Percentiles rank a stretch among this genome's conserved stretches.
These are phyloP conservation scores for Pterula multifida DNA, from an alignment of 1,284 basidiomycete species.

Conservation along the genomic window DNA sequence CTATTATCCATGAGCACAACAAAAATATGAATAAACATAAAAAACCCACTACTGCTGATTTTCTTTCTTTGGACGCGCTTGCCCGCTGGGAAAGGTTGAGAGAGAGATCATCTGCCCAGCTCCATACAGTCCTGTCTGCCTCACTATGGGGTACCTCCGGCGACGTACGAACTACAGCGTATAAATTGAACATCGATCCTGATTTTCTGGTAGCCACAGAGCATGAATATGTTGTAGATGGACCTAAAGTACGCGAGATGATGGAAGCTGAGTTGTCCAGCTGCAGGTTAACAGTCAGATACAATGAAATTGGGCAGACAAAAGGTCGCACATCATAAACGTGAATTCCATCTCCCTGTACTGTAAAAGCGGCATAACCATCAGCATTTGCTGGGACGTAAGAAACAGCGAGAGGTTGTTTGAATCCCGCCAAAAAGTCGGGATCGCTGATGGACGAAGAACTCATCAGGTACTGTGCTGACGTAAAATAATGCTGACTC, in stretches of 20 bases:
- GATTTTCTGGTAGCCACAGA: background rate
- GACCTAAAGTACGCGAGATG: background rate
- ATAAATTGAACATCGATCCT: background rate
- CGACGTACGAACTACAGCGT: background rate
- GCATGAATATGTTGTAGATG: background rate
- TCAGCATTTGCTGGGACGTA: background rate
- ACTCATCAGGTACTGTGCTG: background rate
- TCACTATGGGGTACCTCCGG: background rate
- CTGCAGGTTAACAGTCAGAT: background rate
- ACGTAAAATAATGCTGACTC: background rate
- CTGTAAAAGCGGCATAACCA: background rate
- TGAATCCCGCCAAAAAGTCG: slow-evolving; percentile 1
- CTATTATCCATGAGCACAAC: background rate
- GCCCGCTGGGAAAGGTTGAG: background rate
- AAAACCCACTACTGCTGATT: background rate
- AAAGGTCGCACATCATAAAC: background rate
- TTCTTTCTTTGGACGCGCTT: background rate
- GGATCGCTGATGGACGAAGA: slow-evolving; percentile 2
- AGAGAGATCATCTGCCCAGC: slow-evolving; percentile 1
- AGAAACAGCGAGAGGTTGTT: background rate
- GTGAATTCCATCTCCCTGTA: background rate
- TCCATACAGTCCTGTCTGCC: background rate
- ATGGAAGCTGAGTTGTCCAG: background rate
- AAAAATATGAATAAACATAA: background rate
- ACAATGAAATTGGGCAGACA: background rate